These are phyloP conservation scores for Huiozyma sinensis DNA, from an alignment of 805 yeast species.

Conservation along the genomic window DNA sequence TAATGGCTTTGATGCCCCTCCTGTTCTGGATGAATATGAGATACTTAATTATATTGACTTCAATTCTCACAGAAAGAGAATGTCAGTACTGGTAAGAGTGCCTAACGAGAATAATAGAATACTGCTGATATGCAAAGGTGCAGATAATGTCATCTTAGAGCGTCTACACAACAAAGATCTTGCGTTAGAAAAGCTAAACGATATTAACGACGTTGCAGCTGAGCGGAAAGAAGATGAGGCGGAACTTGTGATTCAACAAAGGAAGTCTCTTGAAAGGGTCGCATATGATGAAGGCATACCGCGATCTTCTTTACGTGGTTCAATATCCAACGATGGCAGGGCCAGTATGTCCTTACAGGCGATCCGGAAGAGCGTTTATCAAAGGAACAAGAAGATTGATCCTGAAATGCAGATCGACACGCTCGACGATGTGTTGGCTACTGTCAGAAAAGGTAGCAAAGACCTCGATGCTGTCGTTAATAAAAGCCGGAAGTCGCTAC, in stretches of 20 bases:
- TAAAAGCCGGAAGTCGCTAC: constrained; percentile 47
- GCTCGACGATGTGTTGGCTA: constrained; percentile 40
- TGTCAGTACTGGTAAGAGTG: constrained; percentile 75
- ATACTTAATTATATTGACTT: constrained; percentile 78
- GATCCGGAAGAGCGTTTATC: constrained; percentile 22
- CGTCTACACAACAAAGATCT: constrained; percentile 47
- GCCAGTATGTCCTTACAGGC: constrained; percentile 25
- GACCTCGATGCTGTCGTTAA: constrained; percentile 45
- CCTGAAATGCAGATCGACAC: constrained; percentile 29
- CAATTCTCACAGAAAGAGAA: constrained; percentile 78
- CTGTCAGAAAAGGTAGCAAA: constrained; percentile 34
- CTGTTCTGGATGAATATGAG: constrained; percentile 59
- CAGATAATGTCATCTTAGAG: constrained; percentile 82
- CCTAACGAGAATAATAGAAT: constrained; percentile 56
- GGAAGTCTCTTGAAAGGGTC: constrained; percentile 35
- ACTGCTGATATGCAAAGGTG: constrained; percentile 85
- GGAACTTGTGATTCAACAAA: constrained; percentile 50
- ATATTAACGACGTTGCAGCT: constrained; percentile 45
- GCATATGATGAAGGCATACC: constrained; percentile 14
- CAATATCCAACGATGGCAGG: constrained; percentile 18
- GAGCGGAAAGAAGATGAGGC: constrained; percentile 73
- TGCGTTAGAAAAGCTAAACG: constrained; percentile 56
- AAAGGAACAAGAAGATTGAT: constrained; percentile 8
- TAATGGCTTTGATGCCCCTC: constrained; percentile 56
- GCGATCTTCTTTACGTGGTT: constrained; percentile 26